Percentiles rank a stretch among this genome's conserved stretches.
Evolutionary conservation across 2,329 filamentous ascomycete genomes (phyloP).

Genomic region (Fusarium pseudograminearum): DNA sequence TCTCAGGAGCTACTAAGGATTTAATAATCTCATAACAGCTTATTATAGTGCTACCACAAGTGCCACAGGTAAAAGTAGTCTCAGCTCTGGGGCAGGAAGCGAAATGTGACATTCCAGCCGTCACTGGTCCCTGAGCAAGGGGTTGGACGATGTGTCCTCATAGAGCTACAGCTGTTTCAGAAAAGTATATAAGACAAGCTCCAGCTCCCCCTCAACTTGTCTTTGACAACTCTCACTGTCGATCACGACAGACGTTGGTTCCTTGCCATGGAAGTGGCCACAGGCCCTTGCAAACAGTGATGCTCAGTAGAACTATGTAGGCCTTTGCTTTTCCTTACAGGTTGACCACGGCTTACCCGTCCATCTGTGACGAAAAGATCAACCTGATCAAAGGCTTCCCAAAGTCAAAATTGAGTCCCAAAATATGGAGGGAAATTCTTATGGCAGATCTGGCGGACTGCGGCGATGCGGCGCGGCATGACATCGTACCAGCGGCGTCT

Average conservation of each 20-base stretch:
- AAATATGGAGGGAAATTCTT: background rate
- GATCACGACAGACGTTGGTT: accelerated
- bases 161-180: background rate
- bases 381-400: background rate
- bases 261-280: background rate
- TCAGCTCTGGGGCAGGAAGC: background rate
- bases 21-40: background rate
- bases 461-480: conserved; percentile 16
- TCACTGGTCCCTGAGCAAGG: background rate
- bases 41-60: background rate
- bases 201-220: accelerated
- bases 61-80: background rate
- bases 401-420: background rate
- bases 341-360: background rate
- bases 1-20: no score
- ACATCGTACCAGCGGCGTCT: conserved; percentile 3
- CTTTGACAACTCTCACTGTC: background rate
- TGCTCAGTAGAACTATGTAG: background rate
- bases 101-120: background rate
- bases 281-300: background rate
- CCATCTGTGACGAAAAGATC: accelerated
- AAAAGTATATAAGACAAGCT: background rate
- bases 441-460: background rate
- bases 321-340: background rate
- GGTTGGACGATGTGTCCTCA: background rate